Evolutionary conservation across 257 asterid species (phyloP).

Genomic region (Solanum ahanhuiri): DNA sequence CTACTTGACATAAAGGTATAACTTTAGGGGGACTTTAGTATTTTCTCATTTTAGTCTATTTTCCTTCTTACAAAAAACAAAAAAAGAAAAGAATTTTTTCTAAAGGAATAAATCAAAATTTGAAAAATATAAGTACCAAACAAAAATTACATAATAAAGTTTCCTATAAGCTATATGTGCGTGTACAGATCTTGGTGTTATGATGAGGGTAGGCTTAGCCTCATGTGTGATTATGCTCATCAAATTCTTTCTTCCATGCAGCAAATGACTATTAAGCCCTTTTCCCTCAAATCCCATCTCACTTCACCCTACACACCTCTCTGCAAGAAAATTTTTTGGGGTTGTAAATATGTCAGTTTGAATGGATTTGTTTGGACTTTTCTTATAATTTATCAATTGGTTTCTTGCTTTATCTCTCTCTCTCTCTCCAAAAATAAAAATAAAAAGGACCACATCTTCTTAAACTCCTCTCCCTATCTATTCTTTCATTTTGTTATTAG

Average conservation of each 20-base stretch:
- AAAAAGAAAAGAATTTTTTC: neutral
- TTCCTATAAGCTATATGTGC: neutral
- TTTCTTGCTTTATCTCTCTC: neutral
- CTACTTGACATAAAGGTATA: neutral
- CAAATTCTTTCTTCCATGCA: constrained; percentile 10
- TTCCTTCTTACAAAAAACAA: neutral
- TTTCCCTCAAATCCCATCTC: neutral
- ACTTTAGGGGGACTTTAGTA: neutral
- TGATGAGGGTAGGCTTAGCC: constrained; percentile 16
- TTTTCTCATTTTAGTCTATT: neutral
- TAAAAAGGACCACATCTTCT: neutral
- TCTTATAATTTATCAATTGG: neutral
- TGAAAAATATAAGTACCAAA: neutral
- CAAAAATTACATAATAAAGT: neutral
- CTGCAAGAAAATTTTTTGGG: constrained; percentile 6
- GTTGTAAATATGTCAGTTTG: constrained; percentile 32
- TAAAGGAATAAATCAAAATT: neutral
- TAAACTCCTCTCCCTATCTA: neutral
- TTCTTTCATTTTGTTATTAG: neutral
- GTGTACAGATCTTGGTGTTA: neutral
- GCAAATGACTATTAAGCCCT: neutral
- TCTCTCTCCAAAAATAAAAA: neutral
- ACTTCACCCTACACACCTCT: neutral
- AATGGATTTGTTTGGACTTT: constrained; percentile 24
- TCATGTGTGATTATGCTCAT: constrained; percentile 12